Evolutionary conservation across 768 basidiomycete genomes (phyloP).

Genomic region (Amanita pallidorosea): DNA sequence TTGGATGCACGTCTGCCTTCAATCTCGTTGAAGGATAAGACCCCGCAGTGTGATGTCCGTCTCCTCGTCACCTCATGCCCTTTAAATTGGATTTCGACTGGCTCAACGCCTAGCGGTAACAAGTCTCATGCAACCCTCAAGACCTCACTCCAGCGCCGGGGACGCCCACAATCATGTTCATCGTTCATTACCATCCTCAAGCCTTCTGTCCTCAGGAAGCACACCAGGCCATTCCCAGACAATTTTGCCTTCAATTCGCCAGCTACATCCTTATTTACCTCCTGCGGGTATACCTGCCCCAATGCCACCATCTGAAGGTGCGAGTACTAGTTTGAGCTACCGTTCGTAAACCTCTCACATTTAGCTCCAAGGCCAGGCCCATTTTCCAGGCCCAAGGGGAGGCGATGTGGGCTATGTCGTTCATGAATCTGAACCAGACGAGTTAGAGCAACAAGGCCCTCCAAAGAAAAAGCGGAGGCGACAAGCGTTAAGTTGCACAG

Average conservation of each 20-base stretch:
- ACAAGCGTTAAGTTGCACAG: constrained; percentile 79
- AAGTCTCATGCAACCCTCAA: constrained; percentile 13
- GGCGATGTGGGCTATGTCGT: constrained; percentile 12
- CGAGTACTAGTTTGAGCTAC: constrained; percentile 11
- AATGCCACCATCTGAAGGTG: constrained; percentile 10
- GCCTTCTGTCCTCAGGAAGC: constrained; percentile 13
- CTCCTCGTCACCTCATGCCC: constrained; percentile 22
- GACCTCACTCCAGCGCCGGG: constrained; percentile 15
- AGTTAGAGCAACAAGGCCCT: constrained; percentile 40
- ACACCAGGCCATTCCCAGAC: constrained; percentile 18
- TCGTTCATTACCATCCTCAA: constrained; percentile 9
- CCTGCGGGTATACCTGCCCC: constrained; percentile 27
- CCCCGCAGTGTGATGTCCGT: constrained; percentile 12
- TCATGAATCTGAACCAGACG: constrained; percentile 50
- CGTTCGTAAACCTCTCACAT: constrained; percentile 14
- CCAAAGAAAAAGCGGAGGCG: constrained; percentile 78
- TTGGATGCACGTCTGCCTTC: constrained; percentile 18
- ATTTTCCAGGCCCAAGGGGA: not conserved
- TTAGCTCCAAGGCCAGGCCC: not conserved
- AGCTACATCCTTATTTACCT: constrained; percentile 55
- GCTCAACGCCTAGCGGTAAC: constrained; percentile 12
- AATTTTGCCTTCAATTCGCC: constrained; percentile 56
- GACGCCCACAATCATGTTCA: constrained; percentile 13
- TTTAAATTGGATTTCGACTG: constrained; percentile 9
- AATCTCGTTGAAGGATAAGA: constrained; percentile 23